Base-by-base conservation (phyloP, 2,329 filamentous ascomycete species). In the Apiospora kogelbergensis region DNA sequence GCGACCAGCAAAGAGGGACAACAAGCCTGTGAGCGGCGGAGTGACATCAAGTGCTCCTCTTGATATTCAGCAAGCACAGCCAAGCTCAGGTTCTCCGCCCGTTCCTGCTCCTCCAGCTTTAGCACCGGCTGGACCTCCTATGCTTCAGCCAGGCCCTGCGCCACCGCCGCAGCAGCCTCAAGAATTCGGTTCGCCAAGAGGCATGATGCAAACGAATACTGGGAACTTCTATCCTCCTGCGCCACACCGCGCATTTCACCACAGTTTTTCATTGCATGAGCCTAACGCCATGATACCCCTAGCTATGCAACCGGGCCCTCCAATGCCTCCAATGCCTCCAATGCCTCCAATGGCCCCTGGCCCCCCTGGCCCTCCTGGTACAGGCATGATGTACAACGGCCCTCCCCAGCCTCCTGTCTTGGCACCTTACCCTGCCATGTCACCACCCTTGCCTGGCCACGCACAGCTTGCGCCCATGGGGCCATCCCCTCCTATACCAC, bases 161-260 rank as follows among this genome's bases (percentile, higher is more conserved):
- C 71, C 68, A 41, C 53, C 69, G 13, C 68, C 73, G 45, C 60
- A 68, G 10, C 75, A 73, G 22, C 65, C 71, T 11, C 72, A 76
- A 41, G 78, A 79, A 10, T 78, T 74, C 65, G 76, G 71, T 3
- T 72, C 76, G 26, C 69, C 75, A 30, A 74, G 71, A 33, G 73
- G 72, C 30, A 72, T 78, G 72, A 67, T 81, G 7, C 74, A 77
- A 9, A 75, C 78, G 0, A 80, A 80, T 68, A 79, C 77, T 11
- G 80, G 80, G 24, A 73, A 66, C 33, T 81, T 76, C 70, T 82
- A 78, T 63, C 78, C 80, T 6, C 78, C 80, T 1, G 75, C 76
- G 1, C 75, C 79, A 5, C 70, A 72, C 48, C 78, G 80, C 2
- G 71, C 80, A 0, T 82, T 76, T 67, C 80, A 82, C 65, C 80